Conservation (phyloP, 2,329 filamentous ascomycete species). For the Colletotrichum sp. region DNA sequence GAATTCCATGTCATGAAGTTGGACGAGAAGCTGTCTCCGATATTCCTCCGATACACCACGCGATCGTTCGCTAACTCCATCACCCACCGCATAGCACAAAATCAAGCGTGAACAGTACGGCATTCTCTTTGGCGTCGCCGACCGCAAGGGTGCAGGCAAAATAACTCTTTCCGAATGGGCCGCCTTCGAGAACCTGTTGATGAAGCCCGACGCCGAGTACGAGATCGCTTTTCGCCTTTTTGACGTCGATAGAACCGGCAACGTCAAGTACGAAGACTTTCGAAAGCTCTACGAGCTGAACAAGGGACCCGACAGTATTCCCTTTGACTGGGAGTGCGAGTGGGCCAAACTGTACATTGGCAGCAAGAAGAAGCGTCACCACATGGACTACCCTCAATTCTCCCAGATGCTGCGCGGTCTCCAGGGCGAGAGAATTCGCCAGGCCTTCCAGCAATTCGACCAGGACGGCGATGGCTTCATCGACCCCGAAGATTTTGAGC, state of each 20-base stretch:
- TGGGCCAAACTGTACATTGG: constrained; percentile 97
- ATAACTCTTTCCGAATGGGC: constrained; percentile 87
- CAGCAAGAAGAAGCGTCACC: constrained; percentile 83
- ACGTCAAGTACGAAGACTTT: constrained; percentile 90
- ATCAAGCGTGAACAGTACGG: constrained; percentile 96
- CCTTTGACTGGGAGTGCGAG: constrained; percentile 96
- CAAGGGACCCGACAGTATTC: constrained; percentile 83
- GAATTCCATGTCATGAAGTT: not conserved
- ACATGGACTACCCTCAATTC: constrained; percentile 95
- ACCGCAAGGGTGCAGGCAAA: constrained; percentile 75
- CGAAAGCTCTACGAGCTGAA: constrained; percentile 84
- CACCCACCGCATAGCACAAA: constrained; percentile 76
- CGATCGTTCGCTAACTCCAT: not conserved
- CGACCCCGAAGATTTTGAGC: constrained; percentile 92
- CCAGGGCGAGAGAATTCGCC: constrained; percentile 93
- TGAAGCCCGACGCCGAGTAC: constrained; percentile 96
- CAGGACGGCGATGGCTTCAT: constrained; percentile 94
- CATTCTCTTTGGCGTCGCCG: constrained; percentile 90
- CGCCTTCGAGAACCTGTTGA: constrained; percentile 90
- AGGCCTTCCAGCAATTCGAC: constrained; percentile 93
- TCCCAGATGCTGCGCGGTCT: constrained; percentile 96
- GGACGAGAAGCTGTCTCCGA: not conserved
- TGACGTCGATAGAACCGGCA: constrained; percentile 82
- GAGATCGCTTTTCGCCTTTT: constrained; percentile 98
- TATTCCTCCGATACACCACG: not conserved